Evolutionary conservation across 169 alveolate genomes (phyloP).

Genomic region (Babesia sp.): DNA sequence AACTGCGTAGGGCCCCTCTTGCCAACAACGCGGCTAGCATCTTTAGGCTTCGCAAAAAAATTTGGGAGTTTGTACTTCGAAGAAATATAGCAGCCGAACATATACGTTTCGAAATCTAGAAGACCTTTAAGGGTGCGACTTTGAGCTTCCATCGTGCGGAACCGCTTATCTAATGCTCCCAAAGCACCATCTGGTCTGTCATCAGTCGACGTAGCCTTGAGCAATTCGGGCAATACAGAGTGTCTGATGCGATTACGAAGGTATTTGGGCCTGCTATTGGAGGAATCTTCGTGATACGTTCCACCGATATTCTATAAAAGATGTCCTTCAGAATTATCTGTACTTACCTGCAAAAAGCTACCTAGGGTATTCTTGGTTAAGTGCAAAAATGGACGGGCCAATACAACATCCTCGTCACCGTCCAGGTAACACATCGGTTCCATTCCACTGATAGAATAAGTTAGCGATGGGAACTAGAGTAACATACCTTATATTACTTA

Average conservation of each 20-base stretch:
- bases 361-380: conserved; percentile 17
- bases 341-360: conserved; percentile 39
- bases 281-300: conserved; percentile 40
- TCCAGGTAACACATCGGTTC: conserved; percentile 36
- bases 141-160: conserved; percentile 20
- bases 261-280: conserved; percentile 28
- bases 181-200: not conserved
- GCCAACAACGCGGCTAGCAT: not conserved
- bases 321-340: not conserved
- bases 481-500: conserved; percentile 45
- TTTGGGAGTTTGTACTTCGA: conserved; percentile 36
- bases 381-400: conserved; percentile 48
- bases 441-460: conserved; percentile 33
- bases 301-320: conserved; percentile 25
- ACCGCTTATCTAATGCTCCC: conserved; percentile 14
- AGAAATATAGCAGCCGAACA: conserved; percentile 45
- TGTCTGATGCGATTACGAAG: conserved; percentile 41
- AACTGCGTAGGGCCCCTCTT: not conserved
- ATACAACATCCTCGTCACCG: conserved; percentile 19
- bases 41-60: not conserved
- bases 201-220: conserved; percentile 3
- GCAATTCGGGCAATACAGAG: conserved; percentile 33
- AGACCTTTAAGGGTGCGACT: not conserved
- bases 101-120: conserved; percentile 32
- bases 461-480: too few species aligned